A percentile compares a stretch with the other conserved stretches of the same genome.
phyloP scores from a whole-genome alignment of 2,329 filamentous ascomycete genomes.

The Blumeria hordei region DNA sequence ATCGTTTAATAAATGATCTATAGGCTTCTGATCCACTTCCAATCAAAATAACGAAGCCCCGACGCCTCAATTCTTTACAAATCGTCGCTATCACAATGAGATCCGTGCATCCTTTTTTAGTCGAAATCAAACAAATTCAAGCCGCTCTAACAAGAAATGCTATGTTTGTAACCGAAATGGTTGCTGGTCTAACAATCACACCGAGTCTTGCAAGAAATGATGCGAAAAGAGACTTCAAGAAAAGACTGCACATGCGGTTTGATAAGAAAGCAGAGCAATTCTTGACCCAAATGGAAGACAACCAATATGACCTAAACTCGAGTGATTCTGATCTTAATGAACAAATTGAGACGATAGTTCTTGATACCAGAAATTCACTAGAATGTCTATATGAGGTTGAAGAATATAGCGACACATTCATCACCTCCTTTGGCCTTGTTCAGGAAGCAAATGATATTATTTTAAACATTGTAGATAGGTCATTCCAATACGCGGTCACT shows the following conservation, averaged over 20 bases:
- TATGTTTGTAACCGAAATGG: neutral
- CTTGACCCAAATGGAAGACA: neutral
- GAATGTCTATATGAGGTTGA: neutral
- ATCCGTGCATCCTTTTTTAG: neutral
- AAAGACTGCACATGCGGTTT: neutral
- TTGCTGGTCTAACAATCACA: neutral
- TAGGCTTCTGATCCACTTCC: neutral
- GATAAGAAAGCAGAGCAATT: neutral
- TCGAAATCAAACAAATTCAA: neutral
- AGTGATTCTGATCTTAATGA: neutral
- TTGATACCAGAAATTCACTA: neutral
- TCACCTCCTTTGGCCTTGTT: neutral
- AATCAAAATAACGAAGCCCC: neutral
- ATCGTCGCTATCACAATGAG: neutral
- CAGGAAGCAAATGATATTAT: neutral
- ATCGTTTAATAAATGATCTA: neutral
- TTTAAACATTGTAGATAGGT: neutral
- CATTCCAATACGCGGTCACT: neutral
- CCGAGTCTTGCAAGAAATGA: neutral
- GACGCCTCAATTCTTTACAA: constrained; percentile 1
- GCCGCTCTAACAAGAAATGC: neutral
- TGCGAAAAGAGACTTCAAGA: neutral
- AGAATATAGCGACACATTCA: neutral
- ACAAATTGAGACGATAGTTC: neutral
- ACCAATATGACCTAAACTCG: neutral